Percentiles rank a stretch among this genome's conserved stretches.
Conservation (phyloP, 2,329 filamentous ascomycete genomes). For the Trichoderma sp. region DNA sequence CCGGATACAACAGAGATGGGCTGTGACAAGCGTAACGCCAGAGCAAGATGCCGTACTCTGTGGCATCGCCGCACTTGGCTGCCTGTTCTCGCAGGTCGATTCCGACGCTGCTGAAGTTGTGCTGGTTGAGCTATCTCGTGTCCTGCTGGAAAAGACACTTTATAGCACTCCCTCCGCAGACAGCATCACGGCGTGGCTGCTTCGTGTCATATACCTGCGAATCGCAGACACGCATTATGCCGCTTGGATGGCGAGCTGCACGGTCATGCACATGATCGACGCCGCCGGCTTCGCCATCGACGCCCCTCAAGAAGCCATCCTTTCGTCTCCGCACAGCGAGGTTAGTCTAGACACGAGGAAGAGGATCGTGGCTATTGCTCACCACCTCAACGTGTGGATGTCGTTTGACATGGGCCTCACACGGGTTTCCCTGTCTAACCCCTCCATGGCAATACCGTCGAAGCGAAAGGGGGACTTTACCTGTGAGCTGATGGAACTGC, state of each 20-base stretch:
- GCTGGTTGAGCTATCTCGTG: conserved; percentile 1
- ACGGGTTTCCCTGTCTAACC: neutral
- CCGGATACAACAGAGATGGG: neutral
- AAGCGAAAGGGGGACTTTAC: conserved; percentile 7
- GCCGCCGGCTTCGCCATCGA: conserved; percentile 5
- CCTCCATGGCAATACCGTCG: neutral
- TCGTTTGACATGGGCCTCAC: conserved; percentile 20
- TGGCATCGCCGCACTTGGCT: conserved; percentile 3
- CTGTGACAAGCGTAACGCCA: neutral
- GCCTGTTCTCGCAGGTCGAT: conserved; percentile 1
- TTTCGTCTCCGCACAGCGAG: neutral
- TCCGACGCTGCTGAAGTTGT: neutral
- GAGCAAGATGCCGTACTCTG: conserved; percentile 7
- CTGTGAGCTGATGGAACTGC: conserved; percentile 9
- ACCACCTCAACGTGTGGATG: conserved; percentile 22
- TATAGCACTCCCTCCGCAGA: neutral
- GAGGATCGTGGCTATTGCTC: conserved; percentile 7
- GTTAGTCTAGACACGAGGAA: neutral
- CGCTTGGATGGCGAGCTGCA: conserved; percentile 22
- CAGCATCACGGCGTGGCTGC: conserved; percentile 7
- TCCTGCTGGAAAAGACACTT: neutral
- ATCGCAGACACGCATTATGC: conserved; percentile 1
- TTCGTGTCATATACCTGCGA: neutral
- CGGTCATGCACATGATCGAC: conserved; percentile 20
- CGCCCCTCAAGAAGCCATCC: neutral